Base-by-base conservation (phyloP, 2,329 filamentous ascomycete species). In the Cyphellophora europaea region DNA sequence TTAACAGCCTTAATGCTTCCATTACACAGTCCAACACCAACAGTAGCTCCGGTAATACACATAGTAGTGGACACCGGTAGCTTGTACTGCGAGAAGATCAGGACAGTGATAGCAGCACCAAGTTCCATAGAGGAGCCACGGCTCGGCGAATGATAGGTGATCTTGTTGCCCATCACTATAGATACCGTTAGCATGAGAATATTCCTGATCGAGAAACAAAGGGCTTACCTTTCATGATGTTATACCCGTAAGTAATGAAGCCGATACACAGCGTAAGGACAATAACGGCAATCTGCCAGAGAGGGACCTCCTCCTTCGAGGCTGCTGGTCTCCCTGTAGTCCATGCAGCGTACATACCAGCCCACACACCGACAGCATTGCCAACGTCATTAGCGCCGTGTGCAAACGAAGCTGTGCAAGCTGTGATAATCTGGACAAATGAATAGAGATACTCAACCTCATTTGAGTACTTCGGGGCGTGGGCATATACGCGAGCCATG, bases 181-280 rank as follows among this genome's bases (percentile, higher is more conserved):
- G n/a, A n/a, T n/a, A n/a, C n/a, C n/a, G n/a, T n/a, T n/a, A n/a
- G n/a, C n/a, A n/a, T n/a, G n/a, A n/a, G n/a, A n/a, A n/a, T n/a
- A n/a, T n/a, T n/a, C n/a, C n/a, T n/a, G n/a, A n/a, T n/a, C n/a
- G n/a, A n/a, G n/a, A n/a, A n/a, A n/a, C n/a, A n/a, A n/a, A n/a
- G n/a, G n/a, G n/a, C n/a, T n/a, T n/a, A n/a, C n/a, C 76, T 64
- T 82, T 84, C 80, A 86, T 85, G 62, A 86, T 85, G 66, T 86
- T 85, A 65, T 85, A 86, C 6, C 81, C 81, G 50, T 85, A 86
- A 11, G 80, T 85, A 52, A 78, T 66, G 38, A 86, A 67, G 47
- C 81, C 82, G 27, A 77, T 43, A 30, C 70, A 82, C 52, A 85
- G 77, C 23, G 66, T 74, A 2, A 66, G 55, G 16, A 75, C 68